Evolutionary conservation across 2,329 filamentous ascomycete species (phyloP).

Genomic region (Exophiala sp.): DNA sequence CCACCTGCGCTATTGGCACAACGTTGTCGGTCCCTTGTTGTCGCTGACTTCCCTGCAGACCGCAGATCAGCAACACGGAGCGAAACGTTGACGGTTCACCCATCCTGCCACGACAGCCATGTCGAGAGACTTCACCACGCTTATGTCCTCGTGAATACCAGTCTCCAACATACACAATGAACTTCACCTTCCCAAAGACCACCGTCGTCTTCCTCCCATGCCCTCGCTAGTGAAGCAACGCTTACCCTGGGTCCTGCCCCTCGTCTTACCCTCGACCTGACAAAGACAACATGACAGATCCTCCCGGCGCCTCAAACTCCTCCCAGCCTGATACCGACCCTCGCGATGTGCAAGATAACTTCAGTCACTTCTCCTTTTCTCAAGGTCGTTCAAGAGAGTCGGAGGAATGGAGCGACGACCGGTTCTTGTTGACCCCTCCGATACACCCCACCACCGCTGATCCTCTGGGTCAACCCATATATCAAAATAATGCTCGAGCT

Average conservation of each 20-base stretch:
- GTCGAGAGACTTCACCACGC: no score
- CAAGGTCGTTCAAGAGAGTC: background rate
- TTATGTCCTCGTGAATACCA: no score
- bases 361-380: constrained; percentile 3
- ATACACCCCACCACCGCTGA: constrained; percentile 11
- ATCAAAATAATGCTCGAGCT: constrained; percentile 8
- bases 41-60: no score
- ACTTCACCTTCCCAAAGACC: no score
- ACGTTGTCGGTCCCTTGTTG: no score
- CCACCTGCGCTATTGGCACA: no score
- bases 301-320: constrained; percentile 9
- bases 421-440: constrained; percentile 22
- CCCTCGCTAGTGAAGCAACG: constrained; percentile 14
- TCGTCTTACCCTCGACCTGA: constrained; percentile 1
- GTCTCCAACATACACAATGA: no score
- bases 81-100: no score
- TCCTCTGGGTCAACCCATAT: constrained; percentile 15
- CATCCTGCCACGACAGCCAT: no score
- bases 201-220: constrained; percentile 9
- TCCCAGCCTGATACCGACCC: constrained; percentile 1
- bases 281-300: constrained; percentile 14
- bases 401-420: constrained; percentile 13
- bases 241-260: background rate
- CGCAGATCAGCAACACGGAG: no score
- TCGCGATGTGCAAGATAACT: constrained; percentile 4